Evolutionary conservation across 768 basidiomycete species (phyloP), one percentile per base, ranked within the genome.

Genomic region (Myochromella boudieri): DNA sequence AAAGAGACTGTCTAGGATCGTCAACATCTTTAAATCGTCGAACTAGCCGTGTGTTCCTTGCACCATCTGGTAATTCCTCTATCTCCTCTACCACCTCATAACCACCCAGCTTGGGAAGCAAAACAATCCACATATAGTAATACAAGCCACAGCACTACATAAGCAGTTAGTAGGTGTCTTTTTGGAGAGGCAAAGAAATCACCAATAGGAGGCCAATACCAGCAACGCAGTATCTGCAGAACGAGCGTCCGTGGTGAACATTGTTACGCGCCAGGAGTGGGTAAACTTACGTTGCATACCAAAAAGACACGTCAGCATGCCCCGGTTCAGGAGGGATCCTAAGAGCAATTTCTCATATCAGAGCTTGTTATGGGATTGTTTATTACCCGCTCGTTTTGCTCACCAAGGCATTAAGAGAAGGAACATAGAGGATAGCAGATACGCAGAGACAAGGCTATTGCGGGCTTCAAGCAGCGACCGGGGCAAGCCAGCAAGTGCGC

Each of bases 1-100:
- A 40, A 21, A 58, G 46, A 33, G 55, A 44, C 3, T 51, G 33
- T 42, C 42, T 34, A 17, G 57, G 51, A 27, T 33, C 28, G 7
- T 43, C 48, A 3, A 17, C 6, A 14, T 25, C 42, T 36, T 63
- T 64, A 40, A 68, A 68, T 46, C 65, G 53, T 37, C 70, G 59
- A 22, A 64, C 59, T 8, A 75, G 61, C 31, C 60, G 61, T 11
- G 60, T 56, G 37, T 65, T 69, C 39, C 59, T 55, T 14, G 63
- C 67, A 15, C 69, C 63, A 17, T 68, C 68, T 14, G 71, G 48
- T 14, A 63, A 57, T 22, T 58, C 60, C 53, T 78, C 74, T 20
- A 81, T 62, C 55, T 80, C 73, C 44, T 75, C 71, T 1, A 73
- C 66, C 6, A 78, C 63, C 39, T 72, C 68, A 49, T 79, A 78